phyloP scores from a whole-genome alignment of 768 basidiomycete species.

The Termitomyces sp. region DNA sequence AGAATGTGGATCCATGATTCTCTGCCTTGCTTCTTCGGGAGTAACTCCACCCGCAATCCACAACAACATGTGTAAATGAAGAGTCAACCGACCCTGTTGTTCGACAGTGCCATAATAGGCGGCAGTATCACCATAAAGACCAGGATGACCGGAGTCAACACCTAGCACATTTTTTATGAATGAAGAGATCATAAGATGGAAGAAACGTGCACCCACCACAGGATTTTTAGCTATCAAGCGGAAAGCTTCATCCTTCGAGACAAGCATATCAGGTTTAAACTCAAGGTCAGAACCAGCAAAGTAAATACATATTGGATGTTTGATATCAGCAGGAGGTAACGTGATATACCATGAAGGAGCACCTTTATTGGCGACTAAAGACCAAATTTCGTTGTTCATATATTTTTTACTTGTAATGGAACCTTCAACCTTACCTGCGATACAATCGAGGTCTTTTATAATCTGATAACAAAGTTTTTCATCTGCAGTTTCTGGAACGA shows the following conservation, averaged over 20 bases:
- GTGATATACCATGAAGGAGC: constrained; percentile 34
- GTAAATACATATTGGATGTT: constrained; percentile 30
- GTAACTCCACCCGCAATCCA: constrained; percentile 19
- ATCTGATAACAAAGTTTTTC: constrained; percentile 33
- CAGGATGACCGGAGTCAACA: not conserved
- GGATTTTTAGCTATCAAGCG: not conserved
- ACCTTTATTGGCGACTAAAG: constrained; percentile 17
- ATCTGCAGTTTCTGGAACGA: constrained; percentile 20
- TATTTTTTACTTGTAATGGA: constrained; percentile 25
- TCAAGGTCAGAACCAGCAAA: too few species aligned
- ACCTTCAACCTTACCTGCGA: constrained; percentile 27
- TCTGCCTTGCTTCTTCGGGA: constrained; percentile 5
- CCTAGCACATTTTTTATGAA: not conserved
- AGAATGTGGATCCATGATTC: constrained; percentile 6
- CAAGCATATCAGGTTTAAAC: too few species aligned
- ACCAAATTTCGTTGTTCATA: constrained; percentile 29
- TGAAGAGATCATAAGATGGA: not conserved
- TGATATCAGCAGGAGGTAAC: constrained; percentile 25
- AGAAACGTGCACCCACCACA: not conserved
- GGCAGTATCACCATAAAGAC: not conserved
- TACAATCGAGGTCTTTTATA: constrained; percentile 29
- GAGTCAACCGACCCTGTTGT: constrained; percentile 11
- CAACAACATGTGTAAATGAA: constrained; percentile 26
- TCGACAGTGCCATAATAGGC: not conserved
- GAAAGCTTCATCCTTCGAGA: not conserved